phyloP scores from a whole-genome alignment of 139 green algal species.

The Tetraselmis chui region DNA sequence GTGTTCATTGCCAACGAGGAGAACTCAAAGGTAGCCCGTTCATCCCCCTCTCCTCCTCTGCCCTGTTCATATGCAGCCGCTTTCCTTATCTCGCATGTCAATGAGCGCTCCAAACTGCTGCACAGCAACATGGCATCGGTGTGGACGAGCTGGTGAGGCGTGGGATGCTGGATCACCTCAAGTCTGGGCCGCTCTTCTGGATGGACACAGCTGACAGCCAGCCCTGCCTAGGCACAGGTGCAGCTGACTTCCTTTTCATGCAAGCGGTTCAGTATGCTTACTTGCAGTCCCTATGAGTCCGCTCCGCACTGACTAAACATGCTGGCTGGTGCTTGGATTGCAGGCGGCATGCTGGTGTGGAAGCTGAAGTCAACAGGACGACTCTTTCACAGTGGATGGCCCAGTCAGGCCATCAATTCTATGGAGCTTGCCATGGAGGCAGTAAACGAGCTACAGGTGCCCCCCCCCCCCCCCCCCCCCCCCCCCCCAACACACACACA shows the following conservation, averaged over 20 bases:
- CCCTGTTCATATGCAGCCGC: no score
- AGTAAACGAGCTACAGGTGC: constrained; percentile 36
- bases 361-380: constrained; percentile 27
- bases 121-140: constrained; percentile 38
- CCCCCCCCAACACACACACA: no score
- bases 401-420: constrained; percentile 63
- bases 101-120: no score
- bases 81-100: no score
- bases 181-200: constrained; percentile 45
- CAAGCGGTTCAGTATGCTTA: not conserved
- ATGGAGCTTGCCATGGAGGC: constrained; percentile 64
- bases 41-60: not conserved
- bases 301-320: no score
- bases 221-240: constrained; percentile 66
- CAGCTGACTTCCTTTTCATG: no score
- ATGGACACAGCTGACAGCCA: constrained; percentile 58
- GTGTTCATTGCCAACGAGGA: constrained; percentile 79
- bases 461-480: no score
- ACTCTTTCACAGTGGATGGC: constrained; percentile 61
- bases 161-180: constrained; percentile 45
- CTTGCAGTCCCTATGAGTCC: not conserved
- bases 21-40: constrained; percentile 37
- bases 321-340: not conserved
- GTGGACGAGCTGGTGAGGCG: constrained; percentile 58
- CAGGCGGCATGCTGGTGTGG: constrained; percentile 31